Evolutionary conservation across 2,329 filamentous ascomycete species (phyloP).

Genomic region (Monosporascus ibericus): DNA sequence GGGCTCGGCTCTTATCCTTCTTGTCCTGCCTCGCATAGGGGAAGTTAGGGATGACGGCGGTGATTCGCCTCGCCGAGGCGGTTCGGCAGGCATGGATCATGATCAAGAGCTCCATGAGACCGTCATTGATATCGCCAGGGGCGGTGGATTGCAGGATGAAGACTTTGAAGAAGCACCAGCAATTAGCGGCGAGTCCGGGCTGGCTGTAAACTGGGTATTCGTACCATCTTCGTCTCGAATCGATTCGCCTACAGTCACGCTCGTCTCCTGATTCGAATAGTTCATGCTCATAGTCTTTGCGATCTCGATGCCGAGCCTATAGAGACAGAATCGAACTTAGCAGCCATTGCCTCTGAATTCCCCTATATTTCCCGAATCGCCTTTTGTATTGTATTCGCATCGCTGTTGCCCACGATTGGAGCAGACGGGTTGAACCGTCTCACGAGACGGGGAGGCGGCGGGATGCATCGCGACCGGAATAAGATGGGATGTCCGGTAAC

Average conservation of each 20-base stretch:
- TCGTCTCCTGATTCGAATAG: conserved; percentile 82
- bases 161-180: conserved; percentile 38
- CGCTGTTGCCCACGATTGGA: not conserved
- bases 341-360: not conserved
- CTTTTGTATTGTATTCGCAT: not conserved
- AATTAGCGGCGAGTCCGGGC: conserved; percentile 56
- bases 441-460: too few species aligned
- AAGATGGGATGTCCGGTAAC: too few species aligned
- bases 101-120: conserved; percentile 95
- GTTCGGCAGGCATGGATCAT: conserved; percentile 89
- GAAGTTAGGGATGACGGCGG: conserved; percentile 92
- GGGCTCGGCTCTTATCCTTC: conserved; percentile 89
- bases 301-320: conserved; percentile 68
- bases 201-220: conserved; percentile 26
- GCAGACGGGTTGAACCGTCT: not conserved
- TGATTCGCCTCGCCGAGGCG: conserved; percentile 75
- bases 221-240: conserved; percentile 87
- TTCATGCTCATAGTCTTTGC: conserved; percentile 76
- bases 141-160: conserved; percentile 95
- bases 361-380: not conserved
- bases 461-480: too few species aligned
- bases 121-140: conserved; percentile 95
- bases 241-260: conserved; percentile 90
- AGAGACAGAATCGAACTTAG: not conserved
- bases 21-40: conserved; percentile 96